Base-by-base conservation (phyloP, 306 rosid genomes). In the Castanea mollissima region DNA sequence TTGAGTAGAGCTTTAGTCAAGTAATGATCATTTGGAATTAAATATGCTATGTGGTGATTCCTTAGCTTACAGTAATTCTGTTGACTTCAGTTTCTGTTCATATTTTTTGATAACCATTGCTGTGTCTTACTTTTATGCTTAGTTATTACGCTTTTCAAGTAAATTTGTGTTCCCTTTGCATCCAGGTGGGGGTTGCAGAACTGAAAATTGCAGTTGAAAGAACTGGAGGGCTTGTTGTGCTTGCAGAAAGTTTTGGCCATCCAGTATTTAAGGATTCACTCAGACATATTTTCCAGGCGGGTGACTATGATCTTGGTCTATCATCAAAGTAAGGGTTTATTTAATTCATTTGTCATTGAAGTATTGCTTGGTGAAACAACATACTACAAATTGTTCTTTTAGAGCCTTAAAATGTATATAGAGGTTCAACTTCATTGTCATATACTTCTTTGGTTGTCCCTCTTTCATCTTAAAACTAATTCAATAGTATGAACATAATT, bases 181-280 rank as follows among this genome's bases (percentile, higher is more conserved):
- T 74, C 54, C 88, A 95, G 99, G 98, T 95, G 82, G 99, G 99
- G 20, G 87, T 95, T 88, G 99, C 98, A 63, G 99, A 95, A 87
- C 90, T 95, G 78, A 95, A 95, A 89, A 87, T 89, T 81, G 97
- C 93, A 31, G 93, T 95, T 84, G 99, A 95, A 86, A 93, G 87
- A 83, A 93, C 94, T 13, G 99, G 99, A 55, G 99, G 99, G 79
- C 90, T 95, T 69, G 98, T 93, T 82, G 97, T 93, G 78, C 97
- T 95, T 69, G 92, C 98, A 34, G 99, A 95, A 84, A 95, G 99
- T 93, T 95, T 93, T 87, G 97, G 99, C 44, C 99, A 95, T 83
- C 83, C 85, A 2, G 97, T 95, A 56, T 95, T 95, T 76, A 95
- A 91, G 87, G 97, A 95, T 71, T 91, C 99, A 52, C 92, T 95